A percentile compares a stretch with the other conserved stretches of the same genome.
Evolutionary conservation across 208 protist species (phyloP).

Genomic region (Porcisia hertigi): DNA sequence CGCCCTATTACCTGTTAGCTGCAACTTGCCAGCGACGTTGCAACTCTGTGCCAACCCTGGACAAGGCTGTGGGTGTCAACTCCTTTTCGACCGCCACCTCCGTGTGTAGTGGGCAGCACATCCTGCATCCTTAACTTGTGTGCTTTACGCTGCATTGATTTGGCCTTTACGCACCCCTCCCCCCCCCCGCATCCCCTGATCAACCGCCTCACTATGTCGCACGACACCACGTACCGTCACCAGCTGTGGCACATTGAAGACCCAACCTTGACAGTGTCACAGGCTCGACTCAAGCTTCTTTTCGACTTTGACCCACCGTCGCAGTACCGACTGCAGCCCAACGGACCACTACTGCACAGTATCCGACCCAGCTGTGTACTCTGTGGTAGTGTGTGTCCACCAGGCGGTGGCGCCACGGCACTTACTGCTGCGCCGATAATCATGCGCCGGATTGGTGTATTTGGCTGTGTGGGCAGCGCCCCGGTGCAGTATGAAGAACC

Average conservation of each 20-base stretch:
- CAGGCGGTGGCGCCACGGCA: slow-evolving; percentile 19
- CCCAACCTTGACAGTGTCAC: slow-evolving; percentile 49
- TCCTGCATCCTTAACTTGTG: not conserved
- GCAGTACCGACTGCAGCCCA: slow-evolving; percentile 52
- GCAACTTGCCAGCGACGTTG: not conserved
- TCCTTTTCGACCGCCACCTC: not conserved
- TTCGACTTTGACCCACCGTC: slow-evolving; percentile 73
- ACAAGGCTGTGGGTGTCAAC: not conserved
- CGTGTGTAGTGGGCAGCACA: not conserved
- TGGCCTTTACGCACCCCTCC: not conserved
- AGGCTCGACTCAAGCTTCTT: slow-evolving; percentile 68
- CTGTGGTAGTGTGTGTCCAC: slow-evolving; percentile 14
- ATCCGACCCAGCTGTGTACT: slow-evolving; percentile 45
- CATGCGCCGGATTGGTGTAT: slow-evolving; percentile 14
- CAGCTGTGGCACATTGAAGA: slow-evolving; percentile 73
- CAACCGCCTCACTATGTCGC: slow-evolving; percentile 39
- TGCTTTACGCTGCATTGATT: no score
- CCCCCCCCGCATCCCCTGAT: not conserved
- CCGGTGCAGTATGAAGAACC: slow-evolving; percentile 41
- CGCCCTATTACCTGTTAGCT: not conserved
- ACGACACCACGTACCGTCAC: slow-evolving; percentile 68
- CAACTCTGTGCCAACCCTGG: not conserved
- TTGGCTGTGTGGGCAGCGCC: slow-evolving; percentile 17
- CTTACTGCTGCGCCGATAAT: slow-evolving; percentile 19
- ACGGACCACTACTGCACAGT: slow-evolving; percentile 55